Conservation (phyloP, 441 rosid genomes). For the Gossypium gossypioides region DNA sequence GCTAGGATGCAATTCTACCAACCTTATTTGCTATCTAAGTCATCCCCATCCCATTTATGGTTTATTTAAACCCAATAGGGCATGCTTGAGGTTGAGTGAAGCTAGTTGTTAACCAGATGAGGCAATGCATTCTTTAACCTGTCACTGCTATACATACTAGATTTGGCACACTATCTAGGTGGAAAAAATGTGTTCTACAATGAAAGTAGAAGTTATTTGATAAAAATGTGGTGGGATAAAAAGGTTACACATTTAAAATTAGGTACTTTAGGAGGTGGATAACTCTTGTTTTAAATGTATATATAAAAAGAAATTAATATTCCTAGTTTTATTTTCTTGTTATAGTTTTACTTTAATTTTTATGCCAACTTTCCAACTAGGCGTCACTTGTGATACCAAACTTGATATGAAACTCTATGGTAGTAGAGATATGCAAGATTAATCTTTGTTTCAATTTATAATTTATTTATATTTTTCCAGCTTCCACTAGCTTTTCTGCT, state of each 20-base stretch:
- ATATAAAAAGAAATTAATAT: not conserved
- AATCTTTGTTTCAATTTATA: not conserved
- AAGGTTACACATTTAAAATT: not conserved
- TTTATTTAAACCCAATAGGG: not conserved
- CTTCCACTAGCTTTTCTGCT: conserved; percentile 6
- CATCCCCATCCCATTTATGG: not conserved
- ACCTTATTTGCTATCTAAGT: not conserved
- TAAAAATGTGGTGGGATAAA: not conserved
- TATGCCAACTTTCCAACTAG: not conserved
- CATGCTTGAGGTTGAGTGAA: not conserved
- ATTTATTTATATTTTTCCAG: not conserved
- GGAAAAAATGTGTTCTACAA: not conserved
- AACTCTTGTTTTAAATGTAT: not conserved
- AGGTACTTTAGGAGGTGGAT: not conserved
- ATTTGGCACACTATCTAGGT: not conserved
- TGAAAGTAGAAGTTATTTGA: not conserved
- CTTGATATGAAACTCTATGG: not conserved
- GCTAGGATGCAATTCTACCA: not conserved
- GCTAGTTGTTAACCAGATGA: not conserved
- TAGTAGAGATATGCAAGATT: not conserved
- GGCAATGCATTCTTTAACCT: not conserved
- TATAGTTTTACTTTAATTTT: not conserved
- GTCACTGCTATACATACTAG: not conserved
- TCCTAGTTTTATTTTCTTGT: not conserved
- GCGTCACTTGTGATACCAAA: not conserved